Evolutionary conservation across 352 stramenopile species (phyloP).

Genomic region (Globisporangium paddicum): DNA sequence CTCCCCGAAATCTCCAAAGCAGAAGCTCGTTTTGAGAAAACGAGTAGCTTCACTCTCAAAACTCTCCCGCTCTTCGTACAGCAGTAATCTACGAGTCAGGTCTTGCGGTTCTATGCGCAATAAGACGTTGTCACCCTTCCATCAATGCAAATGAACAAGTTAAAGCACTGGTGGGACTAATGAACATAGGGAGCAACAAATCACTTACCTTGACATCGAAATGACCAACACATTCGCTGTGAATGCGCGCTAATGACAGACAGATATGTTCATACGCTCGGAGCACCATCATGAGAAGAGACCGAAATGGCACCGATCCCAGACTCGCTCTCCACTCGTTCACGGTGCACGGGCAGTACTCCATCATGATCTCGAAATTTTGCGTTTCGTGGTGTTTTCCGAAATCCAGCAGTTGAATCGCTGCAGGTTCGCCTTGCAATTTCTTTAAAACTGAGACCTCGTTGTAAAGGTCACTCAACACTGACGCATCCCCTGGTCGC

Average conservation of each 20-base stretch:
- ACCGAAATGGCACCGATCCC: slow-evolving; percentile 27
- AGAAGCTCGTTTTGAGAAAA: slow-evolving; percentile 27
- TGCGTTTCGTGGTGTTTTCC: slow-evolving; percentile 34
- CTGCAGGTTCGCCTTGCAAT: slow-evolving; percentile 38
- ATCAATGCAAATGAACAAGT: background rate
- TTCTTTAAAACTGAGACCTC: slow-evolving; percentile 47
- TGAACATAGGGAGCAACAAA: background rate
- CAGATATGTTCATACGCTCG: slow-evolving; percentile 36
- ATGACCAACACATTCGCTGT: slow-evolving; percentile 40
- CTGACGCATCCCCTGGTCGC: slow-evolving; percentile 33
- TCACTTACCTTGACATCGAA: slow-evolving; percentile 64
- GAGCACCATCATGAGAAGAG: slow-evolving; percentile 36
- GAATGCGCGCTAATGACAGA: slow-evolving; percentile 29
- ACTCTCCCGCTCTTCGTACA: slow-evolving; percentile 18
- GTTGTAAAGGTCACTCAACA: slow-evolving; percentile 41
- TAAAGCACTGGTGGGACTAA: background rate
- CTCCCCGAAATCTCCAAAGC: slow-evolving; percentile 73
- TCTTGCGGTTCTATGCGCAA: slow-evolving; percentile 26
- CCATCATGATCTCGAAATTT: slow-evolving; percentile 52
- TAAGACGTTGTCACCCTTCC: slow-evolving; percentile 65
- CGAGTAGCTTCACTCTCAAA: slow-evolving; percentile 5
- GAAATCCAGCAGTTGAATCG: slow-evolving; percentile 57
- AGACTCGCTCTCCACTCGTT: slow-evolving; percentile 35
- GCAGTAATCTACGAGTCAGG: slow-evolving; percentile 31
- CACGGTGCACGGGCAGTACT: slow-evolving; percentile 55